phyloP scores from a whole-genome alignment of 139 green algal genomes.

The Raphidocelis subcapitata region DNA sequence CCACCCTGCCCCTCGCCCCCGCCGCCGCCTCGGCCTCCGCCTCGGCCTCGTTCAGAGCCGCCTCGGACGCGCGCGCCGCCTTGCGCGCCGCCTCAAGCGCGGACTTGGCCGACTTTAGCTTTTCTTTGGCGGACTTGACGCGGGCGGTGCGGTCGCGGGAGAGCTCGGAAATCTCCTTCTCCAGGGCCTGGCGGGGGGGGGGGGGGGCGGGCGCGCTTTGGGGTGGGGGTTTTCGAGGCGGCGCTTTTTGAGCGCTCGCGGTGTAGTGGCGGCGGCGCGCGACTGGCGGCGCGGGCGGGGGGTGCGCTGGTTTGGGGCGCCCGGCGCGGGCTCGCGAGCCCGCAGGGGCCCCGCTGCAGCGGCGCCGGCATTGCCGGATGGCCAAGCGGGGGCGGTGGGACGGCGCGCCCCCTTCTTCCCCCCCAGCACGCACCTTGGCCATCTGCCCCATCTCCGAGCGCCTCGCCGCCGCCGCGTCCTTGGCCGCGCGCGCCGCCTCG shows the following conservation, averaged over 20 bases:
- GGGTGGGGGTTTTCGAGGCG: too few relatives aligned
- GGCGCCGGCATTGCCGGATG: too few relatives aligned
- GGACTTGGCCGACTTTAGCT: slow-evolving; percentile 74
- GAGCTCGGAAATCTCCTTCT: slow-evolving; percentile 81
- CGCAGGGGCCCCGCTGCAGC: too few relatives aligned
- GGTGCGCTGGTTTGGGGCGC: too few relatives aligned
- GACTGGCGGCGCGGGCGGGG: too few relatives aligned
- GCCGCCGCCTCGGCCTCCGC: slow-evolving; percentile 64
- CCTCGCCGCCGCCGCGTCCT: slow-evolving; percentile 45
- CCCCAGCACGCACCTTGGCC: slow-evolving; percentile 56
- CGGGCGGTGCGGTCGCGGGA: slow-evolving; percentile 67
- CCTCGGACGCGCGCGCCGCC: slow-evolving; percentile 35
- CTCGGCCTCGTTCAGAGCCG: slow-evolving; percentile 24
- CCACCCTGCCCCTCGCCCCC: slow-evolving; percentile 54
- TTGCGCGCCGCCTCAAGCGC: slow-evolving; percentile 54
- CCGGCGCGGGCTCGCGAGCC: too few relatives aligned
- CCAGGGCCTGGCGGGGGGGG: slow-evolving; percentile 49
- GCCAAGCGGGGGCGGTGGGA: too few relatives aligned
- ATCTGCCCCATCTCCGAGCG: slow-evolving; percentile 63
- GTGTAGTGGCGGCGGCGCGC: too few relatives aligned
- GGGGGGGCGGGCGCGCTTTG: neutral
- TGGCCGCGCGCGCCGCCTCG: slow-evolving; percentile 42
- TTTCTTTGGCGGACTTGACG: slow-evolving; percentile 69
- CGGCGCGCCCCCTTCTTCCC: neutral
- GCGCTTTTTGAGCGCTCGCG: too few relatives aligned